Evolutionary conservation across 257 asterid species (phyloP).

Genomic region (Nicotiana tomentosiformis): DNA sequence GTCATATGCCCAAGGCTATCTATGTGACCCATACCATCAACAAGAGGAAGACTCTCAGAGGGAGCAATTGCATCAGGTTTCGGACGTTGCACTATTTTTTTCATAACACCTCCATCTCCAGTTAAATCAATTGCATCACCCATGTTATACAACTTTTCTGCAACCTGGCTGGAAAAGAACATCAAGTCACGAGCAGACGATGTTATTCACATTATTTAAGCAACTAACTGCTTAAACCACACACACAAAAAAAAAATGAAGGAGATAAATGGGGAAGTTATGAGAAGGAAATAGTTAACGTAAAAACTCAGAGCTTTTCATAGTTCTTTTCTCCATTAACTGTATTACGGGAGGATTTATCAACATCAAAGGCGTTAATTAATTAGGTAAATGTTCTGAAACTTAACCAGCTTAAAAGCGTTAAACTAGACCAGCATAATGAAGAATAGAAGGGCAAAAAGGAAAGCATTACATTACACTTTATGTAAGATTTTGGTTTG

Average conservation of each 20-base stretch:
- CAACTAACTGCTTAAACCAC: neutral
- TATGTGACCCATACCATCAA: constrained; percentile 57
- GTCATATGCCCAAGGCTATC: neutral
- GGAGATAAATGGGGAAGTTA: neutral
- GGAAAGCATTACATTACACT: neutral
- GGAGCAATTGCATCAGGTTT: constrained; percentile 80
- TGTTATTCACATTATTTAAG: neutral
- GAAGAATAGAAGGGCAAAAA: neutral
- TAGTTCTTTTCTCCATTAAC: neutral
- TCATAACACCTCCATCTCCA: constrained; percentile 96
- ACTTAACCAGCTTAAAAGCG: neutral
- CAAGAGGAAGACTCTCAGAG: constrained; percentile 77
- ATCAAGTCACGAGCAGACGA: neutral
- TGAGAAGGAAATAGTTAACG: neutral
- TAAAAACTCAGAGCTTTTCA: neutral
- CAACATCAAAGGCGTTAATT: neutral
- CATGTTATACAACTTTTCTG: constrained; percentile 41
- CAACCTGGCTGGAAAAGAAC: constrained; percentile 23
- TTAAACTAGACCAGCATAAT: neutral
- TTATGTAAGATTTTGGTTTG: neutral
- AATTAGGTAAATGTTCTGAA: neutral
- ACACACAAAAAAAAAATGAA: neutral
- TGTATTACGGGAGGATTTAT: neutral
- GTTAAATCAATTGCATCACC: constrained; percentile 64
- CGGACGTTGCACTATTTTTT: constrained; percentile 62